Base-by-base conservation (phyloP, 1,139 yeast genomes). In the Candida tetrigidarum region DNA sequence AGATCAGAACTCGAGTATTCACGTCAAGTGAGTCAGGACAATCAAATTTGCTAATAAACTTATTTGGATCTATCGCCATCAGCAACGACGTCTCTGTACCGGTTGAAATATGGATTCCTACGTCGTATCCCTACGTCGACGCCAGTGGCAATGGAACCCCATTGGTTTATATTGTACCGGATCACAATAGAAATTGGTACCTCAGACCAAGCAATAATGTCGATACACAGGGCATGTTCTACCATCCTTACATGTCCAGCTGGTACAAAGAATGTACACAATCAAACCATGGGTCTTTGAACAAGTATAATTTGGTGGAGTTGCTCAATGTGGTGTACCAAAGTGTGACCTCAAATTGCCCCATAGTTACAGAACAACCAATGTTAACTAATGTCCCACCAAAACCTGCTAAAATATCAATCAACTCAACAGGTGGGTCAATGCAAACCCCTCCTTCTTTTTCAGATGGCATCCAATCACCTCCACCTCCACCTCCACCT, bases 21-120 rank as follows among this genome's bases (percentile, higher is more conserved):
- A 85, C 91, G 0, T 70, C 80, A 3, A 59, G 61, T 41, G 74
- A 71, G 16, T 55, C 70, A 1, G 97, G 97, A 1, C 63, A 62
- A 10, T 71, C 87, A 1, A 71, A 74, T 27, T 69, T 91, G 22
- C 67, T 90, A 42, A 66, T 90, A 12, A 84, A 86, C 50, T 53
- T 91, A 2, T 76, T 74, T 54, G 96, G 96, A 0, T 69, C 76
- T 2, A 54, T 84, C 3, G 74, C 77, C 53, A 61, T 49, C 1
- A 50, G 53, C 11, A 55, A 60, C 5, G 56, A 59, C 1, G 66
- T 70, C 43, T 60, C 68, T 18, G 73, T 83, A n/a, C 91, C 92
- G 0, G 60, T 88, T 10, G 82, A 83, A 48, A 65, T 91, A 3
- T 91, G 96, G 96, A 59, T 92, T 1, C 96, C 96, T 0, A 74